Base-by-base conservation (phyloP, 2,329 filamentous ascomycete genomes). In the Aspergillus novofumigatus region DNA sequence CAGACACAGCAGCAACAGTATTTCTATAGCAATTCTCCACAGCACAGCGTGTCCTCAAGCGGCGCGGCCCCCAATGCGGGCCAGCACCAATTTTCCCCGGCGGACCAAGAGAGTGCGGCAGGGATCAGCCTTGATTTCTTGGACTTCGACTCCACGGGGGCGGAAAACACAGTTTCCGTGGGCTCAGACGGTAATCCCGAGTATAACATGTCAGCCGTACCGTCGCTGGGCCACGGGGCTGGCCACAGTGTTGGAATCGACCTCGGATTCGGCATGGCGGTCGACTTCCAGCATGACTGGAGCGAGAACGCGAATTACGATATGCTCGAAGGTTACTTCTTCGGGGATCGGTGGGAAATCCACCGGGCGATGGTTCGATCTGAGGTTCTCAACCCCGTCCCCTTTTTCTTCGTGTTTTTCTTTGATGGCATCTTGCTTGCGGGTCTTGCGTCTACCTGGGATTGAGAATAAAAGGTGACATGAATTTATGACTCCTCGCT, bases 251-350 rank as follows among this genome's bases (percentile, higher is more conserved):
- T 77, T 32, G 76, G 76, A 3, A 72, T 77, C 52, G 75, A 77
- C 54, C 66, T 79, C 32, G 77, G 76, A 3, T 76, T 77, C 59
- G 75, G 75, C n/a, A 73, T 76, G 72, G 72, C 74, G 1, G 69
- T 76, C 52, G 77, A 77, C 51, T 75, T 73, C 54, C 75, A 78
- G 58, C 77, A 80, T 67, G 78, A 80, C 62, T 79, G 78, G 77
- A 77, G 73, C 52, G 77, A 80, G 55, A 76, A 77, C 44, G 69
- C 71, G 23, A 75, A 75, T 51, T 75, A 77, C 63, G 80, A 82
- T 73, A 63, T 83, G 32, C 78, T 83, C 62, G 80, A 82, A 63
- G 81, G 80, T 3, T 83, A 80, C 66, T 83, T 83, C 67, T 83
- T 83, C 70, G 81, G 81, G 76, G 74, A 26, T 67, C 64, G n/a